phyloP scores from a whole-genome alignment of 139 green algal species.

The Microglena sp. region DNA sequence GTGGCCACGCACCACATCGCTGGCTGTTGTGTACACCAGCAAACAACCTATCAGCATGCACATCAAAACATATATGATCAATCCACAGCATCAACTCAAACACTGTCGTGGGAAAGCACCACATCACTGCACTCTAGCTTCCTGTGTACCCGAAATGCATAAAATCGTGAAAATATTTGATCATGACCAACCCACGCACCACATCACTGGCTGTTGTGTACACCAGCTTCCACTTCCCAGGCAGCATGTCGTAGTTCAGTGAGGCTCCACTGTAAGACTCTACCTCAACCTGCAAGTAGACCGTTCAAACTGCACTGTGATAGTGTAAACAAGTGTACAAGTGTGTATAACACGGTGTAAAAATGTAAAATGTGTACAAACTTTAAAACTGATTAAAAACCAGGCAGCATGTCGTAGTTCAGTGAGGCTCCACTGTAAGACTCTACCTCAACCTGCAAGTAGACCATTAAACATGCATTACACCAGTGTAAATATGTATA shows the following conservation, averaged over 20 bases:
- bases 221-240: slow-evolving; percentile 37
- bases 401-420: slow-evolving; percentile 31
- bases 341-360: too few relatives aligned
- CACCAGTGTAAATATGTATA: background rate
- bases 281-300: slow-evolving; percentile 20
- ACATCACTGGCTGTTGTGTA: slow-evolving; percentile 42
- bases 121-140: too few relatives aligned
- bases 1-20: slow-evolving; percentile 30
- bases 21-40: too few relatives aligned
- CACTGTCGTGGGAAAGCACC: too few relatives aligned
- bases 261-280: slow-evolving; percentile 15
- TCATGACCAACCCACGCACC: slow-evolving; percentile 17
- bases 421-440: slow-evolving; percentile 11
- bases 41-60: too few relatives aligned
- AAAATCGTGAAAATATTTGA: too few relatives aligned
- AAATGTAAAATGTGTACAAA: too few relatives aligned
- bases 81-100: too few relatives aligned
- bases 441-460: slow-evolving; percentile 30
- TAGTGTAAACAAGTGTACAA: background rate
- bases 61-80: too few relatives aligned
- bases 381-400: too few relatives aligned
- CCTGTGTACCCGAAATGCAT: too few relatives aligned
- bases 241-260: slow-evolving; percentile 32
- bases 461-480: background rate
- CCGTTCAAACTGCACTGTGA: background rate